Percentiles rank a stretch among this genome's conserved stretches.
These are phyloP conservation scores for Ophiocordyceps australis DNA, from an alignment of 2,329 filamentous ascomycete genomes.

Conservation along the genomic window DNA sequence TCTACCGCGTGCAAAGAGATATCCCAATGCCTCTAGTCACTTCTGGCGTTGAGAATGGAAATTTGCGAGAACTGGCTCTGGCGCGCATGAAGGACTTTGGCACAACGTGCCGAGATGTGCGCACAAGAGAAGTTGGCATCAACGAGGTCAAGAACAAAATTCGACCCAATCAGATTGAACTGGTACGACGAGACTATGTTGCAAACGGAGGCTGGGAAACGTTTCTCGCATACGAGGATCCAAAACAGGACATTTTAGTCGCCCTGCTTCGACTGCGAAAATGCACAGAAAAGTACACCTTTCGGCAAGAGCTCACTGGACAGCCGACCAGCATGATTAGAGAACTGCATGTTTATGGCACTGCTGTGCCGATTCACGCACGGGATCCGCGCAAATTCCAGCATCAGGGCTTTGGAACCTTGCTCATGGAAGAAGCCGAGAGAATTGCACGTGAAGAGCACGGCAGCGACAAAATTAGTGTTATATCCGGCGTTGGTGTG, in stretches of 20 bases:
- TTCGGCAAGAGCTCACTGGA: constrained; percentile 66
- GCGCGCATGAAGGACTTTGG: constrained; percentile 99
- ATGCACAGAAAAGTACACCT: constrained; percentile 83
- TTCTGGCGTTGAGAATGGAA: constrained; percentile 94
- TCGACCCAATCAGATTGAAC: constrained; percentile 84
- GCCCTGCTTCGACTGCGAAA: constrained; percentile 76
- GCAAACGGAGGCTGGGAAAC: constrained; percentile 98
- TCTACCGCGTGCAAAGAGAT: constrained; percentile 95
- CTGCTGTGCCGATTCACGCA: constrained; percentile 91
- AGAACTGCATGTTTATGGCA: constrained; percentile 92
- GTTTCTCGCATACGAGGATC: constrained; percentile 93
- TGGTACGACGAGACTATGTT: constrained; percentile 81
- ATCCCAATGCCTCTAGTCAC: constrained; percentile 99
- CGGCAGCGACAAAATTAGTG: constrained; percentile 81
- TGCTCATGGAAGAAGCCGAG: constrained; percentile 96
- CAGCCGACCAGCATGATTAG: constrained; percentile 86
- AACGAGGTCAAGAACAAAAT: constrained; percentile 99
- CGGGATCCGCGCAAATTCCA: constrained; percentile 94
- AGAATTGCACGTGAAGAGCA: constrained; percentile 89
- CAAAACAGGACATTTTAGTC: constrained; percentile 95
- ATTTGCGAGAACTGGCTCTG: constrained; percentile 78
- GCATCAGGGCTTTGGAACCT: constrained; percentile 89
- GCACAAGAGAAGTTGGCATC: constrained; percentile 90
- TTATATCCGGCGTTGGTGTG: constrained; percentile 95
- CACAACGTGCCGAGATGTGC: constrained; percentile 87